Evolutionary conservation across 306 rosid species (phyloP).

Genomic region (Ochetophila trinervis): DNA sequence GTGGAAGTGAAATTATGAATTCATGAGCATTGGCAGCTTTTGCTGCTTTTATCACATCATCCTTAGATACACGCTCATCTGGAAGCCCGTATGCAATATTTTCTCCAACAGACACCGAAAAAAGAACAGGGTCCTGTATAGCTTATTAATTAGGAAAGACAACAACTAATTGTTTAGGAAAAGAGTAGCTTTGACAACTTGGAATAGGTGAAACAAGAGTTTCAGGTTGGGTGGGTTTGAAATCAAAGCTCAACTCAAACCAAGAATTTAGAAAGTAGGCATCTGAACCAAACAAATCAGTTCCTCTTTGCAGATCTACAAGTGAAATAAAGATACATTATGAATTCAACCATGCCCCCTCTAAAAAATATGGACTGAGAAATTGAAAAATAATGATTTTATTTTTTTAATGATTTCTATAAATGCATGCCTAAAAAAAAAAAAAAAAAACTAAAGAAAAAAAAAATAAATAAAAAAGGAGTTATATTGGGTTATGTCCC

Average conservation of each 20-base stretch:
- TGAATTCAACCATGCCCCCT: too few relatives aligned
- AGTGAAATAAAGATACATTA: too few relatives aligned
- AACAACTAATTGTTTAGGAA: slow-evolving; percentile 12
- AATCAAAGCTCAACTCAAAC: neutral
- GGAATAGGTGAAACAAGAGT: slow-evolving; percentile 4
- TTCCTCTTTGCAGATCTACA: too few relatives aligned
- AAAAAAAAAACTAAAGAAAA: too few relatives aligned
- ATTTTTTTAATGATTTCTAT: too few relatives aligned
- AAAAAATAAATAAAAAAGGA: too few relatives aligned
- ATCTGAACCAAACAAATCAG: too few relatives aligned
- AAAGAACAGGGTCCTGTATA: slow-evolving; percentile 88
- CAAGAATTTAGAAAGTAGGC: neutral
- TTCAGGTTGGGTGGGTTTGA: slow-evolving; percentile 1
- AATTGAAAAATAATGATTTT: neutral
- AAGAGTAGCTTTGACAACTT: neutral
- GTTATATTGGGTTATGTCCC: neutral
- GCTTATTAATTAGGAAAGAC: slow-evolving; percentile 15
- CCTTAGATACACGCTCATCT: slow-evolving; percentile 76
- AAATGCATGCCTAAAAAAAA: too few relatives aligned
- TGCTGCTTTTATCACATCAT: slow-evolving; percentile 93
- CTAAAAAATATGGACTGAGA: neutral
- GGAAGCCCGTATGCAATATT: slow-evolving; percentile 98
- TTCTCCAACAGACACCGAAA: slow-evolving; percentile 94
- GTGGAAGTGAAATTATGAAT: slow-evolving; percentile 88
- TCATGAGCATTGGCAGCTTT: slow-evolving; percentile 98